A percentile compares a stretch with the other conserved stretches of the same genome.
phyloP scores from a whole-genome alignment of 352 stramenopile genomes.

The Globisporangium camurandrum region DNA sequence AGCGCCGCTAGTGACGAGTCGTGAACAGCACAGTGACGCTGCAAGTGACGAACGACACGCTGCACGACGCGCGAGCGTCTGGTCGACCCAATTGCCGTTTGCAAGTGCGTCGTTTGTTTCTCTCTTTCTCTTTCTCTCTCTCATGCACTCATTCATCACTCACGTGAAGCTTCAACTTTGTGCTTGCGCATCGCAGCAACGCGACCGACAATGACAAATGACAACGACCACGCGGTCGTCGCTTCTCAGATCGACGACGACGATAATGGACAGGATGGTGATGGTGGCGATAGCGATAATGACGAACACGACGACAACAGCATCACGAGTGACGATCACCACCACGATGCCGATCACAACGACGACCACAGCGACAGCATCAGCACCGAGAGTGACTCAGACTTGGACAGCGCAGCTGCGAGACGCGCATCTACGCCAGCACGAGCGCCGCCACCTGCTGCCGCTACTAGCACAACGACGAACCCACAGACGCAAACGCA shows the following conservation, averaged over 20 bases:
- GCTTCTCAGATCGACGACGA: background rate
- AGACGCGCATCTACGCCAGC: too few relatives aligned
- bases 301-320: background rate
- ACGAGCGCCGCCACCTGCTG: too few relatives aligned
- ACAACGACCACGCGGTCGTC: background rate
- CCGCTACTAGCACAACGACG: too few relatives aligned
- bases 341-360: too few relatives aligned
- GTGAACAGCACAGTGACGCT: background rate
- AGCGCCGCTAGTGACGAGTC: background rate
- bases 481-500: slow-evolving; percentile 7
- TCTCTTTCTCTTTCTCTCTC: too few relatives aligned
- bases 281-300: too few relatives aligned
- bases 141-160: too few relatives aligned
- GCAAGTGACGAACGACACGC: slow-evolving; percentile 8
- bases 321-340: background rate
- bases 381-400: background rate
- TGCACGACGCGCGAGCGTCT: slow-evolving; percentile 15
- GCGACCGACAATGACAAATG: too few relatives aligned
- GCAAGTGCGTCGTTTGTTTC: slow-evolving; percentile 8
- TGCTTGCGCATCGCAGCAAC: too few relatives aligned
- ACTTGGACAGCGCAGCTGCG: slow-evolving; percentile 1
- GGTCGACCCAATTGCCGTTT: slow-evolving; percentile 21
- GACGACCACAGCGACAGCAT: background rate
- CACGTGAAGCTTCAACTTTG: too few relatives aligned
- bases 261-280: background rate